Percentiles rank a stretch among this genome's conserved stretches.
These are phyloP conservation scores for Aspergillus tamarii DNA, from an alignment of 2,329 filamentous ascomycete species.

Conservation along the genomic window DNA sequence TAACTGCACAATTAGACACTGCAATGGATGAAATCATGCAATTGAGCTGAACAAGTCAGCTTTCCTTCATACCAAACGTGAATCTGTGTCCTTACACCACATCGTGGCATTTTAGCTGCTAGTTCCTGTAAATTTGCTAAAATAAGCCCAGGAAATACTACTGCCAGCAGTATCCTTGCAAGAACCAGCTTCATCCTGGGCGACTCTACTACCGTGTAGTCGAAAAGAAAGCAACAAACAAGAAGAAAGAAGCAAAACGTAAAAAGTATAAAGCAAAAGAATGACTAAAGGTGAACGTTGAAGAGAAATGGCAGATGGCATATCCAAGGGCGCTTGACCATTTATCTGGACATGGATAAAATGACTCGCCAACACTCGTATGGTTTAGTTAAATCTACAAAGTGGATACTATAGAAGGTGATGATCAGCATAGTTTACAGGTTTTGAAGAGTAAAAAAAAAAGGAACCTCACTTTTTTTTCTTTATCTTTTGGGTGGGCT, in stretches of 20 bases:
- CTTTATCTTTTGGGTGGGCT: neutral
- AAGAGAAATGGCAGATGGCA: neutral
- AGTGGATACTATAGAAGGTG: neutral
- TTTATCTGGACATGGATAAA: neutral
- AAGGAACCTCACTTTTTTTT: neutral
- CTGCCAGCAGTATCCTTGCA: constrained; percentile 7
- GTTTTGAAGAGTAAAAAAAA: neutral
- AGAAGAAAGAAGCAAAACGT: neutral
- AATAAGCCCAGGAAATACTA: constrained; percentile 13
- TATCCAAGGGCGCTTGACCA: neutral
- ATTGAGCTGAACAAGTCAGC: neutral
- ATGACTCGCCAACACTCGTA: neutral
- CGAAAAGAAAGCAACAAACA: neutral
- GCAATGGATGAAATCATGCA: constrained; percentile 10
- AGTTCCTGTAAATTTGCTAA: constrained; percentile 18
- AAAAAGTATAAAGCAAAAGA: neutral
- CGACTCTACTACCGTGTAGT: neutral
- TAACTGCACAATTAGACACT: constrained; percentile 40
- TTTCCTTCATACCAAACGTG: neutral
- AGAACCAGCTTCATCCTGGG: neutral
- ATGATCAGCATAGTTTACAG: neutral
- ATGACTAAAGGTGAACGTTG: neutral
- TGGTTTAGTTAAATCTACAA: neutral
- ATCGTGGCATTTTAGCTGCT: constrained; percentile 22
- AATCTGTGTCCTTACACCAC: constrained; percentile 24